Conservation (phyloP, 2,329 filamentous ascomycete genomes). For the Drechslerella coelobrocha region DNA sequence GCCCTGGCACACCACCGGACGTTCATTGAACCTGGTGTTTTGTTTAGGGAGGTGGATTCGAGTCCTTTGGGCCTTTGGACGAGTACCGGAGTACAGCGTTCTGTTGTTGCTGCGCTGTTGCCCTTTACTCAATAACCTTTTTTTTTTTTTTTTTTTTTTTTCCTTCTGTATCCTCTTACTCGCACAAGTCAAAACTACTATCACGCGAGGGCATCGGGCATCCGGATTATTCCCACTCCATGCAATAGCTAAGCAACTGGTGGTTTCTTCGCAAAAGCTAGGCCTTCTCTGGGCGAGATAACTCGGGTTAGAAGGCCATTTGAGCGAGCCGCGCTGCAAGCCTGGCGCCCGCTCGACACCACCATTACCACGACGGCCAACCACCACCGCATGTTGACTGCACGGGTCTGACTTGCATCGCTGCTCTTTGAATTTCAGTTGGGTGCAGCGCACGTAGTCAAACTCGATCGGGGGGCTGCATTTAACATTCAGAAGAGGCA, state of each 20-base stretch:
- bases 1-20: slow-evolving; percentile 43
- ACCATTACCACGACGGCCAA: slow-evolving; percentile 18
- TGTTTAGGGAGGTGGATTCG: slow-evolving; percentile 27
- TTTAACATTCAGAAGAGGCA: slow-evolving; percentile 9
- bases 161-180: slow-evolving; percentile 47
- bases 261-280: slow-evolving; percentile 28
- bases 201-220: slow-evolving; percentile 35
- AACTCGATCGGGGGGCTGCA: slow-evolving; percentile 22
- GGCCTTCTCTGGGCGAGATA: slow-evolving; percentile 38
- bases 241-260: slow-evolving; percentile 19
- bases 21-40: slow-evolving; percentile 27
- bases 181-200: slow-evolving; percentile 38
- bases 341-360: slow-evolving; percentile 26
- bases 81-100: no score
- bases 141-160: slow-evolving; percentile 26
- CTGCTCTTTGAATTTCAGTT: slow-evolving; percentile 19
- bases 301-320: slow-evolving; percentile 25
- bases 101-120: no score
- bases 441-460: slow-evolving; percentile 12
- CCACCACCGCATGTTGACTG: slow-evolving; percentile 29
- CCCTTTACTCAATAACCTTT: no score
- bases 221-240: slow-evolving; percentile 41
- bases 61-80: slow-evolving; percentile 20
- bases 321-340: slow-evolving; percentile 47
- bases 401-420: slow-evolving; percentile 38